Base-by-base conservation (phyloP, 805 yeast species). In the Torulaspora indica region DNA sequence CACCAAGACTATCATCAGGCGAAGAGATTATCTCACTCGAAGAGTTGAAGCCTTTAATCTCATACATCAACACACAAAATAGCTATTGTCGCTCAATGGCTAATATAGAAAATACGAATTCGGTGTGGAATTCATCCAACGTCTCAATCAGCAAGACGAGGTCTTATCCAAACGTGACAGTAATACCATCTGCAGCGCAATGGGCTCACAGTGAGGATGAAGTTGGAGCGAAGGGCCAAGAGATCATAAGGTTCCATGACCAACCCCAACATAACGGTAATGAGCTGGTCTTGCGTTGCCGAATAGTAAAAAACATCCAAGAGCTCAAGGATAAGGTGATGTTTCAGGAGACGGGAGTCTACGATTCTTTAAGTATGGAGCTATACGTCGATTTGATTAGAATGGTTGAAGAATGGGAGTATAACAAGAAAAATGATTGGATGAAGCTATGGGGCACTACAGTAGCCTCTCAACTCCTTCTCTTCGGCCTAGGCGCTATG, bases 401-500 rank as follows among this genome's bases (percentile, higher is more conserved):
- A 52, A 69, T 76, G 63, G 79, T 75, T 5, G 75, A 75, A 54
- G 69, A 74, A 46, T 78, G 78, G 61, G 82, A 78, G 48, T 60
- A 62, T 40, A 69, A 63, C 45, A 67, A 65, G 41, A 64, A 66
- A 47, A 67, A 63, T 45, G 68, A 70, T 61, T 76, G 76, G 67
- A 67, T 76, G 30, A 68, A 66, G 35, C 63, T 68, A 54, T 79
- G 84, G 84, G 77, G 82, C 0, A 78, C 78, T 43, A 71, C 80
- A 1, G 61, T 79, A 30, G 79, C 82, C 6, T 75, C 82, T 27
- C 85, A 79, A 53, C 58, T 79, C 36, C 59, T 79, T 28, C 66
- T 79, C 27, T 69, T 78, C 34, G 85, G 85, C 1, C 65, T 79
- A 31, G 83, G 83, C 7, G 82, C 77, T 1, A 71, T 78, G 62